Evolutionary conservation across 208 protist genomes (phyloP).

Genomic region (Trypanosoma cruzi): DNA sequence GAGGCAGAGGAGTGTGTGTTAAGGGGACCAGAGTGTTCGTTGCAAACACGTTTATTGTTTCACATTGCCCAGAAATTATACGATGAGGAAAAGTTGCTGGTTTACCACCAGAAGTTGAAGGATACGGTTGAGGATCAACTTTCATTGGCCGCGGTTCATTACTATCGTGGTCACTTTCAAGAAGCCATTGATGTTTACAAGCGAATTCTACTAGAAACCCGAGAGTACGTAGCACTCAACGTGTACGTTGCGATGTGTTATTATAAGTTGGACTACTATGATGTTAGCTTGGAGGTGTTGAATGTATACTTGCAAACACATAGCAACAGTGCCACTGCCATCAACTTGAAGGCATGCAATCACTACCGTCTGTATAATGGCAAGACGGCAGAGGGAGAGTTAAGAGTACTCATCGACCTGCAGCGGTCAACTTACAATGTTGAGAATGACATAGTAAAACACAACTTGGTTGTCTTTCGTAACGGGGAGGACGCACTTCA

Average conservation of each 20-base stretch:
- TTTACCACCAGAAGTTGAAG: conserved; percentile 93
- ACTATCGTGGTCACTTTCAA: conserved; percentile 95
- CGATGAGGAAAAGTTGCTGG: conserved; percentile 93
- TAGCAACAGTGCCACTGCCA: conserved; percentile 93
- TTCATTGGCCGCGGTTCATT: conserved; percentile 95
- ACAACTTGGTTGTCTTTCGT: conserved; percentile 98
- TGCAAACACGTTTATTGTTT: conserved; percentile 95
- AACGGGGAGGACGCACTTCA: conserved; percentile 96
- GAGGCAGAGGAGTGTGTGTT: conserved; percentile 92
- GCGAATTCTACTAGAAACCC: conserved; percentile 94
- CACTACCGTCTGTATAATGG: conserved; percentile 95
- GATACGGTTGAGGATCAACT: conserved; percentile 93
- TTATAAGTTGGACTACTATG: conserved; percentile 98
- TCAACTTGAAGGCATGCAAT: conserved; percentile 98
- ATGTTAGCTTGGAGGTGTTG: conserved; percentile 93
- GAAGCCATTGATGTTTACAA: conserved; percentile 98
- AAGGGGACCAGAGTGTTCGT: conserved; percentile 66
- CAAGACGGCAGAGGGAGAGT: conserved; percentile 91
- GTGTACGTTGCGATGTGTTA: conserved; percentile 98
- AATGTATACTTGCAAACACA: conserved; percentile 92
- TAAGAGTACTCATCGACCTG: conserved; percentile 91
- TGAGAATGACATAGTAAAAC: conserved; percentile 94
- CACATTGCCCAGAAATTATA: conserved; percentile 94
- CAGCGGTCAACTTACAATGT: conserved; percentile 90
- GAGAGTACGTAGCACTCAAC: conserved; percentile 94